Conservation (phyloP, 805 yeast genomes). For the Metschnikowia colocasiae region DNA sequence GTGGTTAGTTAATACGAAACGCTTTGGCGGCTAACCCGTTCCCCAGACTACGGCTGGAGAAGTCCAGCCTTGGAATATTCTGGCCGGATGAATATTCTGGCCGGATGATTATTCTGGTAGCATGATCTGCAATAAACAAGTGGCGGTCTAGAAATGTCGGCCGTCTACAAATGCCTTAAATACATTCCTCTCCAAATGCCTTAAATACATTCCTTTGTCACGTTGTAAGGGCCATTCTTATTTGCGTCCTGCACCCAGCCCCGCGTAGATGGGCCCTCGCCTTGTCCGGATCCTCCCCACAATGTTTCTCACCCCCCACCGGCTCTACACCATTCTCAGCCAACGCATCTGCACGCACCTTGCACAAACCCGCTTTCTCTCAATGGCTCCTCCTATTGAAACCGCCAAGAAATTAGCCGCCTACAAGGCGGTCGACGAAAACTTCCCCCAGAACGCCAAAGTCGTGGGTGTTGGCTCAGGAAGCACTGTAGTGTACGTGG, state of each 20-base stretch:
- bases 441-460: constrained; percentile 62
- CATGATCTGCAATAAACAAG: too few species aligned
- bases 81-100: too few species aligned
- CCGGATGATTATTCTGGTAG: too few species aligned
- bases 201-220: too few species aligned
- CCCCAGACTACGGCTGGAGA: too few species aligned
- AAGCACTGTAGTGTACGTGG: constrained; percentile 94
- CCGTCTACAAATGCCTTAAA: too few species aligned
- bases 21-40: too few species aligned
- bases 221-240: too few species aligned
- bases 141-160: too few species aligned
- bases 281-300: background rate
- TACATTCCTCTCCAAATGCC: too few species aligned
- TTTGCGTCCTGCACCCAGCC: background rate
- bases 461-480: constrained; percentile 96
- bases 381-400: constrained; percentile 46
- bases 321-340: background rate
- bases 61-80: too few species aligned
- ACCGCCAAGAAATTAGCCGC: constrained; percentile 89
- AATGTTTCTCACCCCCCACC: background rate
- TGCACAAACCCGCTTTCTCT: background rate
- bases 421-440: constrained; percentile 86
- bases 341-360: background rate
- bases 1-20: too few species aligned
- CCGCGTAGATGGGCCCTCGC: constrained; percentile 3